Percentiles rank a stretch among this genome's conserved stretches.
These are phyloP conservation scores for Primulina huaijiensis DNA, from an alignment of 257 asterid species.

Conservation along the genomic window DNA sequence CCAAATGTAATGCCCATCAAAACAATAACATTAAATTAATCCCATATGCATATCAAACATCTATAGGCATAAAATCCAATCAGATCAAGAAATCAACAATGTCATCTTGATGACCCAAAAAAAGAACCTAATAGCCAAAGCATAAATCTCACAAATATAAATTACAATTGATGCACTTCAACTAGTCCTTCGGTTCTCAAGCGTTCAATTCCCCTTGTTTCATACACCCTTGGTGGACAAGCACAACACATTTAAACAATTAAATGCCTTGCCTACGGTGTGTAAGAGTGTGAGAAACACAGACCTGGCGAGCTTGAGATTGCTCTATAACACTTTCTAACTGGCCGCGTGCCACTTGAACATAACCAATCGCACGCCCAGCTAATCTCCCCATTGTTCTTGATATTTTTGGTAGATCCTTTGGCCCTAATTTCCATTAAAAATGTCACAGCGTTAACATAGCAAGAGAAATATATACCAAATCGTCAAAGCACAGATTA, in stretches of 20 bases:
- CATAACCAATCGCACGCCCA: slow-evolving; percentile 82
- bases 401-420: slow-evolving; percentile 74
- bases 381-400: slow-evolving; percentile 79
- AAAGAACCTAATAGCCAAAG: slow-evolving; percentile 5
- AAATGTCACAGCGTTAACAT: slow-evolving; percentile 1
- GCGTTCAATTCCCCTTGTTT: not conserved
- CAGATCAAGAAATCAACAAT: slow-evolving; percentile 7
- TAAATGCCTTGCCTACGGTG: not conserved
- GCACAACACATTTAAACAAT: no score
- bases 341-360: slow-evolving; percentile 85
- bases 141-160: not conserved
- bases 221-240: not conserved
- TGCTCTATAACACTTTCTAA: slow-evolving; percentile 81
- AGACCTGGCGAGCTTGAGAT: slow-evolving; percentile 82
- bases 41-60: no score
- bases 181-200: not conserved
- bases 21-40: no score
- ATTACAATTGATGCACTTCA: not conserved
- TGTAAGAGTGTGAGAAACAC: slow-evolving; percentile 9
- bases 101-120: not conserved
- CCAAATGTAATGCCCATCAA: not conserved
- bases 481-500: slow-evolving; percentile 14
- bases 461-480: not conserved
- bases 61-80: not conserved
- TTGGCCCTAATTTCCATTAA: slow-evolving; percentile 55